Base-by-base conservation (phyloP, 257 asterid genomes). In the Solanum boliviense region DNA sequence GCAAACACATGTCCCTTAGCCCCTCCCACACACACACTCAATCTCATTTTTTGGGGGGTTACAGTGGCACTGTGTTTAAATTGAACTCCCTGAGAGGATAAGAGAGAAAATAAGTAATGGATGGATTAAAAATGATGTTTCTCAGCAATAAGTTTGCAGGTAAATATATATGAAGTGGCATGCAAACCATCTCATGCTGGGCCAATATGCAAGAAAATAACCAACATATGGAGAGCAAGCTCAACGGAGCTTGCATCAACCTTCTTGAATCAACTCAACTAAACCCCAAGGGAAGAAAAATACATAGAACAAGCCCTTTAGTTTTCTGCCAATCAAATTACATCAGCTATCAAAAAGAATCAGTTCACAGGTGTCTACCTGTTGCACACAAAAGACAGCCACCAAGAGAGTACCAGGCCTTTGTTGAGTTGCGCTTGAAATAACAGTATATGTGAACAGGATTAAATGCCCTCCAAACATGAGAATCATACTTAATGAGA, bases 321-420 rank as follows among this genome's bases (percentile, higher is more conserved):
- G 65, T 79, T 25, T 41, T 44, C 62, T 44, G 67, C 38, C 67
- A 44, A 44, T 79, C 67, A 44, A 79, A 79, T 44, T 79, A 25
- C 85, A 41, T 25, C 67, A 41, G 56, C 65, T 25, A 79, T 79
- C 25, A 79, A 27, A 25, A 79, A 25, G 35, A 79, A 44, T 44
- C 67, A 79, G 67, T 46, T 46, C 87, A 52, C 90, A 87, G 89
- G 75, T 83, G 83, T 68, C 68, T 94, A 97, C 99, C 99, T 93
- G 99, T 97, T 74, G 94, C 96, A 88, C 99, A 95, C 76, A 97
- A 95, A 90, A 97, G 92, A 90, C 99, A 95, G 81, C 99, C 99
- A 87, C 99, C 99, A 25, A 97, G 94, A 89, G 99, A 92, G 85
- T 92, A 93, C 99, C 99, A 97, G 82, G 98, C 99, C 91, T 94